A percentile compares a stretch with the other conserved stretches of the same genome.
Conservation (phyloP, 805 yeast genomes). For the Osmozyma mogii region DNA sequence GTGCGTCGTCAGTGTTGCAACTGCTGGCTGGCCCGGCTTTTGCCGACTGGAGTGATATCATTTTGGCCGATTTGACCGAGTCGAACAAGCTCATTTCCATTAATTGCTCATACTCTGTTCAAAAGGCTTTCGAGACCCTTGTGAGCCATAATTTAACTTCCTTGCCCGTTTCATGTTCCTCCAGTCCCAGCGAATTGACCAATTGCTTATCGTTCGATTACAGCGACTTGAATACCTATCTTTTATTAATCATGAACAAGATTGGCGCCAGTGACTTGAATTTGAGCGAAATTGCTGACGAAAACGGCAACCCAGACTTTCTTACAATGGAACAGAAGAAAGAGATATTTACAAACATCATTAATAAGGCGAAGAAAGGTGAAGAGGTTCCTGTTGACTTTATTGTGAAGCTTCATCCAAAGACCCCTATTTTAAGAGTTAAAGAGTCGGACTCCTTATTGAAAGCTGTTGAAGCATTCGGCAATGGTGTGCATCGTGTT, state of each 20-base stretch:
- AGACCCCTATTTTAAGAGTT: conserved; percentile 79
- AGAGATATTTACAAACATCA: conserved; percentile 34
- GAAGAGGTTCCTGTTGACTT: conserved; percentile 88
- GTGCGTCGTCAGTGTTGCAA: conserved; percentile 9
- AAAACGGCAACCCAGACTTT: conserved; percentile 6
- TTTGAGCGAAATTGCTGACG: conserved; percentile 19
- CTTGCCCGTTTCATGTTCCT: conserved; percentile 56
- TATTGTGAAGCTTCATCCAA: conserved; percentile 76
- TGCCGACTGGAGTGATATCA: conserved; percentile 66
- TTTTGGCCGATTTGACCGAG: conserved; percentile 68
- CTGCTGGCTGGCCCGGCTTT: conserved; percentile 6
- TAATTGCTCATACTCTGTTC: conserved; percentile 64
- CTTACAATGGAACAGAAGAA: conserved; percentile 23
- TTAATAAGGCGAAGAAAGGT: conserved; percentile 69
- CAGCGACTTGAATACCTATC: conserved; percentile 80
- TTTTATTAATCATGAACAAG: conserved; percentile 77
- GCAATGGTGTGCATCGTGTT: conserved; percentile 92
- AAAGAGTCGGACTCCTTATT: conserved; percentile 60
- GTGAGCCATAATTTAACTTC: conserved; percentile 70
- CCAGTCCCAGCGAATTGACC: conserved; percentile 41
- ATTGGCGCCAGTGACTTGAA: conserved; percentile 32
- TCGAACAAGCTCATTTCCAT: conserved; percentile 68
- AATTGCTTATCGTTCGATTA: conserved; percentile 85
- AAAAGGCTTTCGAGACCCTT: conserved; percentile 78
- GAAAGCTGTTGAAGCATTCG: conserved; percentile 76